A percentile compares a stretch with the other conserved stretches of the same genome.
phyloP scores from a whole-genome alignment of 805 yeast species.

The Yamadazyma paraphyllophila region DNA sequence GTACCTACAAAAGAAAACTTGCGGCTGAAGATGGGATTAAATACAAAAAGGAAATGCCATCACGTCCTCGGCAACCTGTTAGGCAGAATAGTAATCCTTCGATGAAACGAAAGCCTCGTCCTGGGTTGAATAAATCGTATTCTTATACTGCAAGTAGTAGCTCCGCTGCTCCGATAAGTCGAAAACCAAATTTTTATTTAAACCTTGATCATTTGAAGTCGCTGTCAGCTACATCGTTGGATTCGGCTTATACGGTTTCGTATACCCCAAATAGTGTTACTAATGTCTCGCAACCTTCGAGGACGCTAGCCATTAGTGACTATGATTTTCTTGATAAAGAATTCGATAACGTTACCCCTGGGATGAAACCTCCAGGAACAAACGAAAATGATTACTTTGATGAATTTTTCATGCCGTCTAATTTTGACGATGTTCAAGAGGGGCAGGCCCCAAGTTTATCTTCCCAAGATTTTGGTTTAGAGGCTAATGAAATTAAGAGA shows the following conservation, averaged over 20 bases:
- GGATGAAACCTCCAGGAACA: constrained; percentile 31
- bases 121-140: constrained; percentile 12
- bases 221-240: constrained; percentile 3
- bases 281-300: neutral
- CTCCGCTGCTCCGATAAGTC: constrained; percentile 1
- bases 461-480: neutral
- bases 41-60: constrained; percentile 7
- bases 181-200: constrained; percentile 14
- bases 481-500: neutral
- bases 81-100: constrained; percentile 15
- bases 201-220: constrained; percentile 11
- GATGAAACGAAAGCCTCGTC: constrained; percentile 12
- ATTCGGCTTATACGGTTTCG: neutral
- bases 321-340: constrained; percentile 12
- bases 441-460: constrained; percentile 3
- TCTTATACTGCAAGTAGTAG: constrained; percentile 7
- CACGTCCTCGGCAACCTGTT: constrained; percentile 13
- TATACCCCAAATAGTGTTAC: neutral
- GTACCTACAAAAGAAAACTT: constrained; percentile 6
- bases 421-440: constrained; percentile 9
- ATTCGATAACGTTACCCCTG: constrained; percentile 25
- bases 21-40: constrained; percentile 4
- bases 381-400: constrained; percentile 15
- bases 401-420: constrained; percentile 10
- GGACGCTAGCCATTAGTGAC: constrained; percentile 11